Evolutionary conservation across 768 basidiomycete species (phyloP).

Genomic region (Suillus weaverae): DNA sequence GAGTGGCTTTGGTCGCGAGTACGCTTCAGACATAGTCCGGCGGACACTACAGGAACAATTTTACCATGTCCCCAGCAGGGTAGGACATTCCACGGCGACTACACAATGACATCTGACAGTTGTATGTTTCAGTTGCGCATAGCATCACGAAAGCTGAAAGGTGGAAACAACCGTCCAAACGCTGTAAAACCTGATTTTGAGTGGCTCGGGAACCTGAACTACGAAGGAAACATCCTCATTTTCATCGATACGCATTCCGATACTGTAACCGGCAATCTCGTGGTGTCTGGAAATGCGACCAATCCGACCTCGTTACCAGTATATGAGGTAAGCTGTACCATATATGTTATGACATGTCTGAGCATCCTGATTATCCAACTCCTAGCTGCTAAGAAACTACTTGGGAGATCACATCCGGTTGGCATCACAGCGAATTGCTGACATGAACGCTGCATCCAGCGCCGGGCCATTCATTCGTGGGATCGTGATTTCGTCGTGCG

Average conservation of each 20-base stretch:
- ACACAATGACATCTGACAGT: background rate
- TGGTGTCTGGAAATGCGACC: background rate
- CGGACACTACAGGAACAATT: background rate
- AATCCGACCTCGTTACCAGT: background rate
- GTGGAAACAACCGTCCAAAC: constrained; percentile 1
- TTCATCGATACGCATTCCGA: constrained; percentile 2
- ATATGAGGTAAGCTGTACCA: background rate
- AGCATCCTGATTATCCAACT: too few relatives aligned
- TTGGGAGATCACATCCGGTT: too few relatives aligned
- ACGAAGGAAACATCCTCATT: background rate
- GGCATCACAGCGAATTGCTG: too few relatives aligned
- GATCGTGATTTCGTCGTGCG: background rate
- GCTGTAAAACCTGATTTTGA: background rate
- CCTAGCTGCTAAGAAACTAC: background rate
- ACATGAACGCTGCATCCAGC: too few relatives aligned
- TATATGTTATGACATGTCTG: too few relatives aligned
- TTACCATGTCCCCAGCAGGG: background rate
- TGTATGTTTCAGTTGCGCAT: background rate
- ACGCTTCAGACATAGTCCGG: background rate
- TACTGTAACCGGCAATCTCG: background rate
- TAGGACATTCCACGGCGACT: background rate
- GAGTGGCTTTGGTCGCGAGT: background rate
- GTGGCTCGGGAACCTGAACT: background rate
- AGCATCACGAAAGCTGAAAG: background rate
- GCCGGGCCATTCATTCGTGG: background rate